A percentile compares a stretch with the other conserved stretches of the same genome.
phyloP scores from a whole-genome alignment of 345 rosid genomes.

The Geranium brycei region DNA sequence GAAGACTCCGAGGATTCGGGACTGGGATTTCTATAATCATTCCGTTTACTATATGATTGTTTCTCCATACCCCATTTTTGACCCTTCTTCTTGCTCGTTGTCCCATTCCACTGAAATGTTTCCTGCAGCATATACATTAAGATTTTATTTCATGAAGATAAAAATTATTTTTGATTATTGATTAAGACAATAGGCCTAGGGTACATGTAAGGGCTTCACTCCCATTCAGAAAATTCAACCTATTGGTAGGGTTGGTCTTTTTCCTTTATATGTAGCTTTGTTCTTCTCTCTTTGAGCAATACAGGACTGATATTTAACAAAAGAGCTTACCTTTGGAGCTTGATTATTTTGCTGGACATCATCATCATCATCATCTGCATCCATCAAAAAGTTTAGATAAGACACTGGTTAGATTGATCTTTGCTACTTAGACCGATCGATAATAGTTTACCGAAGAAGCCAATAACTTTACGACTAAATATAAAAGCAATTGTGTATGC shows the following conservation, averaged over 20 bases:
- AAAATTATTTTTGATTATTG: too few species aligned
- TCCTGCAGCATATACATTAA: slow-evolving; percentile 24
- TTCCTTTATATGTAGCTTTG: too few species aligned
- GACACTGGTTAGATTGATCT: slow-evolving; percentile 1
- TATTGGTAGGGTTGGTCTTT: too few species aligned
- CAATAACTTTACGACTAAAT: background rate
- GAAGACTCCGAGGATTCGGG: slow-evolving; percentile 30
- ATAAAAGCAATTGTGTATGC: background rate
- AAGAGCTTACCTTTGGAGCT: slow-evolving; percentile 35
- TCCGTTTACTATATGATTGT: slow-evolving; percentile 31
- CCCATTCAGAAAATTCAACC: too few species aligned
- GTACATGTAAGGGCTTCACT: too few species aligned
- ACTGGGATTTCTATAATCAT: slow-evolving; percentile 23
- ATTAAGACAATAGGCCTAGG: too few species aligned
- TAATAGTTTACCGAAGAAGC: background rate
- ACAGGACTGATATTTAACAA: too few species aligned
- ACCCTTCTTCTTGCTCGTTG: slow-evolving; percentile 78
- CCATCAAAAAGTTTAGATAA: slow-evolving; percentile 27
- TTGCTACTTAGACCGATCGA: background rate
- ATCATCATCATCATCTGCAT: slow-evolving; percentile 29
- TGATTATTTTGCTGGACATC: slow-evolving; percentile 23
- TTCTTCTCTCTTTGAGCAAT: too few species aligned
- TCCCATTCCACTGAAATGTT: slow-evolving; percentile 67
- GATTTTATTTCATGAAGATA: too few species aligned
- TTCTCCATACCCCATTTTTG: slow-evolving; percentile 92